Base-by-base conservation (phyloP, 1,139 yeast species). In the Hyphopichia burtonii region DNA sequence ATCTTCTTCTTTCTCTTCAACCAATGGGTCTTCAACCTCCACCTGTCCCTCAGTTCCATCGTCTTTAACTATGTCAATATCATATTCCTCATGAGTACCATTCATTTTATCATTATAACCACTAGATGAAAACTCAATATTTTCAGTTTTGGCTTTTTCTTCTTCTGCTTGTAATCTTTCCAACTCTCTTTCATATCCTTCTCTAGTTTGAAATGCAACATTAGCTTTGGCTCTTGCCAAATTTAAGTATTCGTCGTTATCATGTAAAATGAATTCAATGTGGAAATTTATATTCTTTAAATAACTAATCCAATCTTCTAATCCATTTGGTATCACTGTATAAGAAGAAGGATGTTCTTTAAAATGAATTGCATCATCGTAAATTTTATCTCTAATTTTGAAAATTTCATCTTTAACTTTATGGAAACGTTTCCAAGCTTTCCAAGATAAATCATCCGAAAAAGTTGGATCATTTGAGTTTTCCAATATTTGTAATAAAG, bases 191-290 rank as follows among this genome's bases (percentile, higher is more conserved):
- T 50, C 53, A 42, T 61, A 51, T 14, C 65, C 72, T 58, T 86
- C 91, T 51, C 94, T 78, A 46, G 71, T 67, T 64, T 89, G 96
- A 61, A 86, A 85, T 15, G 85, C 84, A 36, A 86, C 65, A 56
- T 90, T 91, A 16, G 96, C 95, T 59, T 83, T 79, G 12, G 95
- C 91, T 55, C 96, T 76, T 44, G 85, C 71, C 40, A 87, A 76
- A 44, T 82, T 80, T 51, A 88, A 66, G 57, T 82, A 85, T 48
- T 83, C 84, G 25, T 83, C 86, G 43, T 85, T 80, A 57, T 90
- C 96, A 46, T 80, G 76, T 28, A 80, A 66, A 43, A 89, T 61
- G 32, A 81, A 68, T 40, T 75, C 71, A 38, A 87, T 67, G 44
- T 88, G 86, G 49, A 71, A 68, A 51, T 82, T 83, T 17, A 86